A percentile compares a stretch with the other conserved stretches of the same genome.
These are phyloP conservation scores for Oryza coarctata DNA, from an alignment of 176 grass and related monocot species.

Conservation along the genomic window DNA sequence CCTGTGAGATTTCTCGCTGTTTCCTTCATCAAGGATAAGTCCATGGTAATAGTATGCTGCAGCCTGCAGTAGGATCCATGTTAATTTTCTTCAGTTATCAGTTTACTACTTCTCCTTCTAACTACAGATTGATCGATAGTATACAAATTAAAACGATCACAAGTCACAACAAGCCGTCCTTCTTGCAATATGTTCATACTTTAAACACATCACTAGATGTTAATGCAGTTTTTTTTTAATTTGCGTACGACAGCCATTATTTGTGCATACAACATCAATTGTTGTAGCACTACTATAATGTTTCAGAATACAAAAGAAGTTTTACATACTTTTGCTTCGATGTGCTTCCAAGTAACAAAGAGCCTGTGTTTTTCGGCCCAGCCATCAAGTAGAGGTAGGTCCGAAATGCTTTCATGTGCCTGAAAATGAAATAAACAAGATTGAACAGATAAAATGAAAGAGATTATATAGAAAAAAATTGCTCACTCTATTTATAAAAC, in stretches of 20 bases:
- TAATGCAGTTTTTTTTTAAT: neutral
- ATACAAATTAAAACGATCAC: too few relatives aligned
- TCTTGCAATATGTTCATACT: too few relatives aligned
- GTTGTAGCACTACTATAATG: neutral
- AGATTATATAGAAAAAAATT: neutral
- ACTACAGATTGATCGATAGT: neutral
- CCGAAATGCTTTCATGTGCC: slow-evolving; percentile 72
- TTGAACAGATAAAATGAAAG: neutral
- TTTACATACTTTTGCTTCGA: slow-evolving; percentile 74
- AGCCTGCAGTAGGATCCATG: slow-evolving; percentile 45
- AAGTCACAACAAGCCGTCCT: too few relatives aligned
- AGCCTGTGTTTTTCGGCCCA: slow-evolving; percentile 85
- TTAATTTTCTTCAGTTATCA: neutral
- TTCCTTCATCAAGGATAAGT: slow-evolving; percentile 89
- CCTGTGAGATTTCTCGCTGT: slow-evolving; percentile 84
- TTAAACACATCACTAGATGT: neutral
- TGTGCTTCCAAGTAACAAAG: slow-evolving; percentile 87
- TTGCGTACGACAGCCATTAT: neutral
- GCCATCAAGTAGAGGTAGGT: slow-evolving; percentile 64
- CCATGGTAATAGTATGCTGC: slow-evolving; percentile 96
- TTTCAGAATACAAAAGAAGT: neutral
- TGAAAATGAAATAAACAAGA: slow-evolving; percentile 21
- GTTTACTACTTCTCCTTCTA: neutral
- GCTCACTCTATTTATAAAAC: neutral
- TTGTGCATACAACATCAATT: neutral